Evolutionary conservation across 176 grass and related monocot genomes (phyloP), one percentile per base, ranked within the genome.

Genomic region (Otatea glauca): DNA sequence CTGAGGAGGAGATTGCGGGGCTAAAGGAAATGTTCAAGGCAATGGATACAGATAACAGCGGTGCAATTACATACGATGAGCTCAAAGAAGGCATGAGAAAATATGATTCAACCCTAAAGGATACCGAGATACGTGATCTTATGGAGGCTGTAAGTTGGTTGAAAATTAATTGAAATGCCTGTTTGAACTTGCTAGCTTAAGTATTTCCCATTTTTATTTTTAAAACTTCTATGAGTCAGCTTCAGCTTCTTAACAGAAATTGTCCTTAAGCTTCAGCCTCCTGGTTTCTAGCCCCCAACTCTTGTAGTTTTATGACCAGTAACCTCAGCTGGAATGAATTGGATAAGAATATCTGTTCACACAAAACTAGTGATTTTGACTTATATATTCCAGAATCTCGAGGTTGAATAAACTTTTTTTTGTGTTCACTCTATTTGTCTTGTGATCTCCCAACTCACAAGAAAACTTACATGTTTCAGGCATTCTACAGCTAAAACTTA

Each of bases 1-100:
- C 92, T 5, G 92, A 94, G n/a, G 89, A 94, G 84, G 92, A 94
- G 81, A 89, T 94, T 78, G 89, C 89, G 55, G 92, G 92, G 50
- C 68, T 94, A 32, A 92, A 87, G 81, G 86, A 94, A 87, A 94
- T 94, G 92, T 94, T 94, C 64, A 85, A 68, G 76, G 86, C 88
- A 68, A 94, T 94, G 82, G 89, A 94, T 70, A 91, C 92, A 38
- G 92, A 94, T 75, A 81, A 86, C 42, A 94, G 92, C 3, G 92
- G 92, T 55, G 87, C 92, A 83, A 92, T 94, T 87, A 94, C 92
- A 50, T 94, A 87, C 49, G 92, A 94, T 81, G 92, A 94, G 44
- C 89, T 94, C 23, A 94, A 94, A 88, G 89, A 91, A 81, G 92
- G 92, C 59, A 83, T 94, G 75, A 80, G 70, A 83, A 83, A 81